Conservation (phyloP, 2,329 filamentous ascomycete genomes). For the Drechslerella stenobrocha region DNA sequence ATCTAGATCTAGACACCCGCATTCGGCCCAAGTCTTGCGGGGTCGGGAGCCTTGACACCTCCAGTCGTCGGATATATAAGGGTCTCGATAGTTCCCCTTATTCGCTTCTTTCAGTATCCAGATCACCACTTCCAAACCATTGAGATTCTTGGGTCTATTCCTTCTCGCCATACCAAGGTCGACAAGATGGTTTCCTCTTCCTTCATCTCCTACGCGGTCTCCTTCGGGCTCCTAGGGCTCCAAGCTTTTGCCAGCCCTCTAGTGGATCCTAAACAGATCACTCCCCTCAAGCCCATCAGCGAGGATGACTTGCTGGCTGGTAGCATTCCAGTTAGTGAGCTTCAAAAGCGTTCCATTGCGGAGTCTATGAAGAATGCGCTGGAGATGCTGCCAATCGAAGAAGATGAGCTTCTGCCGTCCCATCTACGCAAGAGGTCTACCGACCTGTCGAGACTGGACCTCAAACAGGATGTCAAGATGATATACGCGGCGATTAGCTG, state of each 20-base stretch:
- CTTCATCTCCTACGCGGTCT: conserved; percentile 30
- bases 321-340: conserved; percentile 9
- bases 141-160: conserved; percentile 14
- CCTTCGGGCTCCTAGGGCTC: conserved; percentile 36
- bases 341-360: conserved; percentile 24
- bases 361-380: conserved; percentile 36
- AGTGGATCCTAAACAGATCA: neutral
- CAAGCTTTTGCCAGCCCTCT: conserved; percentile 32
- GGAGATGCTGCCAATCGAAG: conserved; percentile 32
- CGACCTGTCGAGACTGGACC: conserved; percentile 51
- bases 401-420: conserved; percentile 26
- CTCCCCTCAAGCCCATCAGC: conserved; percentile 15
- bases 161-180: conserved; percentile 11
- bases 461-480: conserved; percentile 50
- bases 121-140: conserved; percentile 13
- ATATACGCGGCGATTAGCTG: conserved; percentile 53
- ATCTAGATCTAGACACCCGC: no score
- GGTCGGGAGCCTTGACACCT: neutral
- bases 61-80: conserved; percentile 23
- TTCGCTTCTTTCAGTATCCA: conserved; percentile 8
- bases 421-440: conserved; percentile 33
- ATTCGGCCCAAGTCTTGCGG: neutral
- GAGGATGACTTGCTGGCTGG: conserved; percentile 24
- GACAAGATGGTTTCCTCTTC: conserved; percentile 37
- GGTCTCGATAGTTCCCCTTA: conserved; percentile 8